Evolutionary conservation across 1,139 yeast genomes (phyloP).

Genomic region (Scheffersomyces titani): DNA sequence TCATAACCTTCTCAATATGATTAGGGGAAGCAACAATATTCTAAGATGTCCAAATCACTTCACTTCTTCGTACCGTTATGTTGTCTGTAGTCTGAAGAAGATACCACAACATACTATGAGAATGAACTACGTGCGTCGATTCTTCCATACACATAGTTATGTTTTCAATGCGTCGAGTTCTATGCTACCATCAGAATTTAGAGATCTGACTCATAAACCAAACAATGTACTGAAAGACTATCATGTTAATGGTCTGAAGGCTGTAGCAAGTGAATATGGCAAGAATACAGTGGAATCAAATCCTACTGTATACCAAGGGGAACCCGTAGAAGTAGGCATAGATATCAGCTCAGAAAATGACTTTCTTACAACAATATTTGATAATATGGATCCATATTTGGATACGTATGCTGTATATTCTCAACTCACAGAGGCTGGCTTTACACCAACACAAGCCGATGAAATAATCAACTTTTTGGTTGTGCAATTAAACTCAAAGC

Average conservation of each 20-base stretch:
- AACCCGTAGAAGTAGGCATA: neutral
- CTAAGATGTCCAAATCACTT: neutral
- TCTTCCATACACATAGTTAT: neutral
- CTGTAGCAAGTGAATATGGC: neutral
- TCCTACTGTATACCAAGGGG: neutral
- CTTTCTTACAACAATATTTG: slow-evolving; percentile 26
- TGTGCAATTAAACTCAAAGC: slow-evolving; percentile 51
- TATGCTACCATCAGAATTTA: neutral
- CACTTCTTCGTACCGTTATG: neutral
- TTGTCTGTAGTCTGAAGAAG: neutral
- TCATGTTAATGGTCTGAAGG: neutral
- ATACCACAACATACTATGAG: neutral
- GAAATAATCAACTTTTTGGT: slow-evolving; percentile 52
- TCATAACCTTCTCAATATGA: neutral
- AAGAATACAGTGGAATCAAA: neutral
- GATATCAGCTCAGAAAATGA: slow-evolving; percentile 6
- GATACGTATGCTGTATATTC: slow-evolving; percentile 51
- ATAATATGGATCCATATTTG: slow-evolving; percentile 49
- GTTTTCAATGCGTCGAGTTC: neutral
- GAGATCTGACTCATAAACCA: neutral
- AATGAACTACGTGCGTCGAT: neutral
- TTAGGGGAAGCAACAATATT: neutral
- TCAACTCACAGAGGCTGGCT: slow-evolving; percentile 46
- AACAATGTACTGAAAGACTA: neutral
- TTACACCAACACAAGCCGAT: slow-evolving; percentile 55